These are phyloP conservation scores for Cryptococcus jaspeensis DNA, from an alignment of 1,284 basidiomycete species.

Conservation along the genomic window DNA sequence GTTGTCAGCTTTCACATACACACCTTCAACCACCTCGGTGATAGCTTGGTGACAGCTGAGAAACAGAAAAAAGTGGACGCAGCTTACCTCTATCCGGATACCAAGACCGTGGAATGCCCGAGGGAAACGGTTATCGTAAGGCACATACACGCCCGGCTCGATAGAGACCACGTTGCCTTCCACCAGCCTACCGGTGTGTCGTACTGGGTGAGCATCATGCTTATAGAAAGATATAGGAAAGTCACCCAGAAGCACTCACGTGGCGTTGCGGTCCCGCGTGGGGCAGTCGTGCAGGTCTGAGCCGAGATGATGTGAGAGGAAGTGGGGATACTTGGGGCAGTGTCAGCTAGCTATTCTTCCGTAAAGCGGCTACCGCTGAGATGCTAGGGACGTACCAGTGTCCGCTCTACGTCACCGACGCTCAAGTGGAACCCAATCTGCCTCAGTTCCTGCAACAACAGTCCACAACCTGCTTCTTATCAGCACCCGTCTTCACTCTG, in stretches of 20 bases:
- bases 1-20: neutral
- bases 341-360: conserved; percentile 3
- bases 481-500: neutral
- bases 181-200: conserved; percentile 55
- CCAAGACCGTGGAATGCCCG: conserved; percentile 83
- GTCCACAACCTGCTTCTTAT: conserved; percentile 56
- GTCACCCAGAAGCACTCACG: conserved; percentile 30
- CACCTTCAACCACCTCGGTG: neutral
- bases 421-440: conserved; percentile 75
- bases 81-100: conserved; percentile 76
- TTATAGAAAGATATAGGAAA: neutral
- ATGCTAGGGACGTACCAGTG: conserved; percentile 61
- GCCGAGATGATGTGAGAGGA: conserved; percentile 59
- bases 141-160: conserved; percentile 66
- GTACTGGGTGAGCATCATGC: too few species aligned
- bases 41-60: neutral
- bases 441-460: conserved; percentile 70
- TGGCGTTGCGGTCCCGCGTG: conserved; percentile 44
- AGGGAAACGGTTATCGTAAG: conserved; percentile 71
- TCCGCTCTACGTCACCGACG: conserved; percentile 68
- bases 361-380: neutral
- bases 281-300: conserved; percentile 57
- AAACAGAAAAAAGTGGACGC: neutral
- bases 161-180: conserved; percentile 83
- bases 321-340: conserved; percentile 67